Evolutionary conservation across 441 rosid species (phyloP).

Genomic region (Raphanus hybrid): DNA sequence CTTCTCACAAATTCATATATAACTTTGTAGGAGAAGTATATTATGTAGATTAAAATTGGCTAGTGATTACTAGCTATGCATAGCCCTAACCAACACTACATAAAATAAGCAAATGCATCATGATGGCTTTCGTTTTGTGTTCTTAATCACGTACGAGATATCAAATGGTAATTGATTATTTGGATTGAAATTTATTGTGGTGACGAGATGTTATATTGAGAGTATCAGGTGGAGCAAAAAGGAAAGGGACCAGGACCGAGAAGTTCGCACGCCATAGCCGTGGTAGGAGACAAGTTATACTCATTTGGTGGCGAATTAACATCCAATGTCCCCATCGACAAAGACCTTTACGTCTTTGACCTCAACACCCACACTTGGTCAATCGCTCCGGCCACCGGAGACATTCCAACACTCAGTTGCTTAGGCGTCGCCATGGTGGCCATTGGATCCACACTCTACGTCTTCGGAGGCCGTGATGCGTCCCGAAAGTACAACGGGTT

Average conservation of each 20-base stretch:
- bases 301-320: slow-evolving; percentile 31
- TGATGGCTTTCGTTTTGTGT: not conserved
- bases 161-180: not conserved
- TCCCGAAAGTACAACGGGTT: slow-evolving; percentile 59
- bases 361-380: slow-evolving; percentile 34
- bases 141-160: not conserved
- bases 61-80: not conserved
- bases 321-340: slow-evolving; percentile 25
- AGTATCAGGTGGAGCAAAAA: slow-evolving; percentile 33
- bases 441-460: slow-evolving; percentile 56
- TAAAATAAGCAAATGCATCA: not conserved
- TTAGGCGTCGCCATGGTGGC: slow-evolving; percentile 73
- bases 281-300: slow-evolving; percentile 34
- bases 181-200: not conserved
- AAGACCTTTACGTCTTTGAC: slow-evolving; percentile 33
- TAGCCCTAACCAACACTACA: not conserved
- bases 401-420: slow-evolving; percentile 31
- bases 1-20: not conserved
- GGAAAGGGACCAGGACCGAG: slow-evolving; percentile 40
- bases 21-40: not conserved
- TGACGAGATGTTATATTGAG: not conserved
- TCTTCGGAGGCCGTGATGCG: slow-evolving; percentile 76
- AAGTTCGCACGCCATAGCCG: slow-evolving; percentile 27
- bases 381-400: slow-evolving; percentile 20
- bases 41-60: not conserved